Conservation (phyloP, 495 filamentous ascomycete genomes). For the Talaromyces nanjingensis region DNA sequence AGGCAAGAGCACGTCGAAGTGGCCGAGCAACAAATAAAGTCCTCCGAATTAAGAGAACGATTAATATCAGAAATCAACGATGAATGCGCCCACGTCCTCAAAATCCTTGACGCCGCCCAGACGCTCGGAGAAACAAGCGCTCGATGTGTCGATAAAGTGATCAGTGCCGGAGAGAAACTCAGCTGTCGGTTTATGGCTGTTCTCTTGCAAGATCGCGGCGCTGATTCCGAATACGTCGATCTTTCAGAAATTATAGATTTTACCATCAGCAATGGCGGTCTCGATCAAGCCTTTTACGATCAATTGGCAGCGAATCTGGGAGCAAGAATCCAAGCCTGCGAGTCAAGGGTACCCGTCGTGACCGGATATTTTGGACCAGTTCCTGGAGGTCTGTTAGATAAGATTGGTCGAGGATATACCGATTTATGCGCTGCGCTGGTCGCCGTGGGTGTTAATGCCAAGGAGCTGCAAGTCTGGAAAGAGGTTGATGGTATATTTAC, state of each 20-base stretch:
- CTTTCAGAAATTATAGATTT: constrained; percentile 67
- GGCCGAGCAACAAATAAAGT: constrained; percentile 53
- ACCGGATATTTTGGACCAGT: constrained; percentile 88
- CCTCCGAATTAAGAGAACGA: constrained; percentile 47
- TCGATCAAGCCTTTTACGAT: constrained; percentile 78
- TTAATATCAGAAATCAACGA: constrained; percentile 56
- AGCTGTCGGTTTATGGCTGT: constrained; percentile 83
- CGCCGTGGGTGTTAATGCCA: constrained; percentile 68
- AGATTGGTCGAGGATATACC: constrained; percentile 81
- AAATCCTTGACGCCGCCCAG: constrained; percentile 53
- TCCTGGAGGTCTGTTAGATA: constrained; percentile 68
- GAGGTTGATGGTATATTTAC: constrained; percentile 91
- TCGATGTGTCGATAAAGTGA: constrained; percentile 78
- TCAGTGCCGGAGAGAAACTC: constrained; percentile 90
- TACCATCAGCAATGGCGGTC: constrained; percentile 46
- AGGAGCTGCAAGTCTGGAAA: constrained; percentile 88
- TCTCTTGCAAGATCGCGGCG: constrained; percentile 65
- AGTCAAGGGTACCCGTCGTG: constrained; percentile 64
- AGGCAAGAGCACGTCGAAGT: constrained; percentile 66
- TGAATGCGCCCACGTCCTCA: constrained; percentile 61
- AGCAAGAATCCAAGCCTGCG: constrained; percentile 62
- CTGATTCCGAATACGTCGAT: constrained; percentile 82
- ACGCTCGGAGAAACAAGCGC: constrained; percentile 66
- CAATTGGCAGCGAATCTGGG: constrained; percentile 55
- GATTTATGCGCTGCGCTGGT: constrained; percentile 81